Base-by-base conservation (phyloP, 2,329 filamentous ascomycete genomes). In the Trichoderma sp. region DNA sequence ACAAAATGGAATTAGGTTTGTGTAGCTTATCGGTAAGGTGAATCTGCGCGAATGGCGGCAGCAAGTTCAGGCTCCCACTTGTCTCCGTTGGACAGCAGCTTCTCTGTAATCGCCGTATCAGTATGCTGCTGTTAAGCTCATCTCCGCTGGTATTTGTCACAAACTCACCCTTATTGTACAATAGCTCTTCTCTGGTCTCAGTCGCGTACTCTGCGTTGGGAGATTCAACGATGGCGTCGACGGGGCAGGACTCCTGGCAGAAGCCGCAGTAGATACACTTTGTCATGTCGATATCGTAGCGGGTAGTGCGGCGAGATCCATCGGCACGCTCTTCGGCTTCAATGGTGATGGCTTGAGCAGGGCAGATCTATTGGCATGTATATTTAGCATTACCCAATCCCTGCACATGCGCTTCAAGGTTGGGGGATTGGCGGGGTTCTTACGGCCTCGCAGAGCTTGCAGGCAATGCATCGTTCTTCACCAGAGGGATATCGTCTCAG, bases 261-360 rank as follows among this genome's bases (percentile, higher is more conserved):
- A 97, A 96, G 61, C 95, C 95, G 80, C 95, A 98, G 89, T 98
- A 99, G 82, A 99, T 99, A 84, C 95, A 99, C 87, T 99, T 99
- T 77, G 95, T 98, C 95, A 99, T 99, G 83, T 99, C 95, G 78
- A 99, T 97, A 80, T 99, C 95, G 83, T 99, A 99, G 79, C 94
- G 90, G 69, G 94, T 97, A 61, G 95, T 99, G 78, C 95, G 89
- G 81, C 95, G 90, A 77, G 92, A 96, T 71, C 95, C 95, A 76
- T 99, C 95, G 77, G 92, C 92, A 78, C 95, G 93, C 86, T 99
- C 95, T 81, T 99, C 95, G 67, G 95, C 95, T 84, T 99, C 95
- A 76, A 99, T 99, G 64, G 95, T 99, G 81, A 99, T 99, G 77
- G 95, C 95, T 83, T 97, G 92, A 67, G 95, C 95, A 50, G 95